Percentiles rank a stretch among this genome's conserved stretches.
These are phyloP conservation scores for Salmacisia buchloeana DNA, from an alignment of 1,284 basidiomycete species.

Conservation along the genomic window DNA sequence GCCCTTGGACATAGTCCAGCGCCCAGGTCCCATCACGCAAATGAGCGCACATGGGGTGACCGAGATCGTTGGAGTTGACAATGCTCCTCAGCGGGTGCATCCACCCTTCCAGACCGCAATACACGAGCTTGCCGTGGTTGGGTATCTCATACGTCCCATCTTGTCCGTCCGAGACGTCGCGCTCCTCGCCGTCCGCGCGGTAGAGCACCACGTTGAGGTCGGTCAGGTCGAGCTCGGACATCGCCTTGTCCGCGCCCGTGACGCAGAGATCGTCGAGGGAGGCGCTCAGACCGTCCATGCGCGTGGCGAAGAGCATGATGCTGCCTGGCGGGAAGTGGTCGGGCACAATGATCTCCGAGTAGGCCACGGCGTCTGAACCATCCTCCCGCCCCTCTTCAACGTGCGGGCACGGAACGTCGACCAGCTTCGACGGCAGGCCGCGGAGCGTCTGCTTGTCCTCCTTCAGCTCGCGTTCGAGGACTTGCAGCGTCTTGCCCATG, in stretches of 20 bases:
- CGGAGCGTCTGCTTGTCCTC: conserved; percentile 26
- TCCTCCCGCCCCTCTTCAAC: conserved; percentile 18
- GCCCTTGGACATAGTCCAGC: conserved; percentile 45
- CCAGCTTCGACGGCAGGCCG: conserved; percentile 31
- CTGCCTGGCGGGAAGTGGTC: conserved; percentile 42
- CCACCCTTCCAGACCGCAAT: conserved; percentile 44
- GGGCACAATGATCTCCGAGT: conserved; percentile 36
- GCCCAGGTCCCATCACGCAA: conserved; percentile 41
- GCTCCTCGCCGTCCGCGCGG: conserved; percentile 44
- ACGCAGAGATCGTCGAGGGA: conserved; percentile 28
- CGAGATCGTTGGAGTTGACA: conserved; percentile 38
- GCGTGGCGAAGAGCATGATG: conserved; percentile 41
- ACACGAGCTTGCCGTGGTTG: conserved; percentile 23
- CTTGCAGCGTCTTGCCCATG: conserved; percentile 35
- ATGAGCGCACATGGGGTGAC: conserved; percentile 40
- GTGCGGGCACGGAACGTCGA: conserved; percentile 32
- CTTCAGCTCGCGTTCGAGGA: conserved; percentile 17
- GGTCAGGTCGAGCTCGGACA: conserved; percentile 31
- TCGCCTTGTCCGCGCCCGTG: conserved; percentile 34
- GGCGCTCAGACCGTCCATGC: conserved; percentile 29
- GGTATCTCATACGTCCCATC: conserved; percentile 40
- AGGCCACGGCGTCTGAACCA: conserved; percentile 17
- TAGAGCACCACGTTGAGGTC: conserved; percentile 42
- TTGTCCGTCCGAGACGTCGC: conserved; percentile 33
- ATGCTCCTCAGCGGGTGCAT: conserved; percentile 31